A percentile compares a stretch with the other conserved stretches of the same genome.
These are phyloP conservation scores for Magnusiomyces suaveolens DNA, from an alignment of 1,139 yeast genomes.

Conservation along the genomic window DNA sequence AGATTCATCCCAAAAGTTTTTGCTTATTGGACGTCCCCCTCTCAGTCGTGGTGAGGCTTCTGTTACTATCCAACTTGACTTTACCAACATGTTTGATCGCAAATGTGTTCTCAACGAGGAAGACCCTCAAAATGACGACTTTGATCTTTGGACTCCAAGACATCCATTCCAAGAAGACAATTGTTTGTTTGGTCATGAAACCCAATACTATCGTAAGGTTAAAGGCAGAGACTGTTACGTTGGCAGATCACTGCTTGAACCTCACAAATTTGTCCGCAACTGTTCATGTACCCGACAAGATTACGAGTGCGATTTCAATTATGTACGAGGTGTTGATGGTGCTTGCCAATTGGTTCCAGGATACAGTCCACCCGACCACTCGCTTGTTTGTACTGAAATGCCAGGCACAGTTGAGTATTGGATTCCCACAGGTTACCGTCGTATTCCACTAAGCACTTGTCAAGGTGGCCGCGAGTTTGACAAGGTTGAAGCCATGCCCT, in stretches of 20 bases:
- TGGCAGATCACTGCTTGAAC: conserved; percentile 43
- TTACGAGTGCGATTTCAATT: conserved; percentile 91
- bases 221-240: conserved; percentile 64
- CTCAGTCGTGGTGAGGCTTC: conserved; percentile 36
- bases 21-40: conserved; percentile 40
- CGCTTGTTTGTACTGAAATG: conserved; percentile 50
- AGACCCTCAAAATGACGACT: conserved; percentile 56
- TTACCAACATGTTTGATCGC: conserved; percentile 49
- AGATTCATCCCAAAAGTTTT: conserved; percentile 72
- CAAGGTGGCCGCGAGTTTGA: conserved; percentile 63
- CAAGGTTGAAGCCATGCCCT: conserved; percentile 53
- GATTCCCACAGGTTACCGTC: conserved; percentile 74
- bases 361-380: conserved; percentile 53
- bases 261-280: conserved; percentile 49
- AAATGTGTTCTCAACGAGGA: conserved; percentile 64
- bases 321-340: conserved; percentile 59
- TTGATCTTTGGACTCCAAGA: conserved; percentile 71
- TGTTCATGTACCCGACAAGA: conserved; percentile 84
- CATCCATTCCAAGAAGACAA: conserved; percentile 50
- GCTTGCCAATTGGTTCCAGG: conserved; percentile 83
- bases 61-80: conserved; percentile 54
- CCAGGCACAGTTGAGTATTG: conserved; percentile 55
- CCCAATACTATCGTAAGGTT: conserved; percentile 64
- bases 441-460: conserved; percentile 65
- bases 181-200: conserved; percentile 86